Conservation (phyloP, 1,139 yeast species). For the Protomyces inundatus region DNA sequence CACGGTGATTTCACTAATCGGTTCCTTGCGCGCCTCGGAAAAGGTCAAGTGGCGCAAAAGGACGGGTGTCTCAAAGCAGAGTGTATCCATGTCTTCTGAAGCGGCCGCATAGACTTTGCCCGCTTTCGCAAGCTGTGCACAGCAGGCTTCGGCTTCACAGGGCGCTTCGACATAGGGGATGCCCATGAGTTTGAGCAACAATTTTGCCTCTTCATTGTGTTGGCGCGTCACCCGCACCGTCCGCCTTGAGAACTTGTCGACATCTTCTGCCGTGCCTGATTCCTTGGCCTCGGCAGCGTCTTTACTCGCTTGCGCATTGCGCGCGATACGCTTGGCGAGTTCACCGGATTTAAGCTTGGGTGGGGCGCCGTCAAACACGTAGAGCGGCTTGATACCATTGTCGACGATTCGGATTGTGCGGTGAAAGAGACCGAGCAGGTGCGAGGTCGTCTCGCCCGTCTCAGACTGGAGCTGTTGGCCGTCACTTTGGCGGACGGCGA, state of each 20-base stretch:
- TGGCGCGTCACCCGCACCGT: slow-evolving; percentile 81
- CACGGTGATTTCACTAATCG: slow-evolving; percentile 77
- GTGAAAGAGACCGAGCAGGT: slow-evolving; percentile 91
- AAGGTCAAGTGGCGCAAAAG: slow-evolving; percentile 84
- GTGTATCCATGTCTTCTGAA: slow-evolving; percentile 97
- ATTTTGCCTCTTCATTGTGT: slow-evolving; percentile 91
- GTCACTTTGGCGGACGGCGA: slow-evolving; percentile 89
- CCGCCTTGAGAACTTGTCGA: slow-evolving; percentile 73
- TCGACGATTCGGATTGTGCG: slow-evolving; percentile 84
- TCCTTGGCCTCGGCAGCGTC: slow-evolving; percentile 69
- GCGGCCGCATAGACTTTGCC: slow-evolving; percentile 89
- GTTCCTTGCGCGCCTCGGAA: slow-evolving; percentile 87
- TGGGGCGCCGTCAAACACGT: slow-evolving; percentile 95
- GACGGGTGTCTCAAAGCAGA: slow-evolving; percentile 82
- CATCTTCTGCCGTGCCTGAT: slow-evolving; percentile 71
- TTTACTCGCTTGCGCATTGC: slow-evolving; percentile 77
- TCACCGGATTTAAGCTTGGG: slow-evolving; percentile 91
- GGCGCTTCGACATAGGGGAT: slow-evolving; percentile 92
- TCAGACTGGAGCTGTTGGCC: slow-evolving; percentile 90
- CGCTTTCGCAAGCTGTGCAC: slow-evolving; percentile 83
- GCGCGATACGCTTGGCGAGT: slow-evolving; percentile 71
- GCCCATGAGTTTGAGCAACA: slow-evolving; percentile 78
- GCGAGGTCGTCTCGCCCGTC: slow-evolving; percentile 84
- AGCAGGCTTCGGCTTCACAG: slow-evolving; percentile 97
- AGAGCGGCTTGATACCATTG: slow-evolving; percentile 89